phyloP scores from a whole-genome alignment of 768 basidiomycete species.

The Leccinum rimulosum region DNA sequence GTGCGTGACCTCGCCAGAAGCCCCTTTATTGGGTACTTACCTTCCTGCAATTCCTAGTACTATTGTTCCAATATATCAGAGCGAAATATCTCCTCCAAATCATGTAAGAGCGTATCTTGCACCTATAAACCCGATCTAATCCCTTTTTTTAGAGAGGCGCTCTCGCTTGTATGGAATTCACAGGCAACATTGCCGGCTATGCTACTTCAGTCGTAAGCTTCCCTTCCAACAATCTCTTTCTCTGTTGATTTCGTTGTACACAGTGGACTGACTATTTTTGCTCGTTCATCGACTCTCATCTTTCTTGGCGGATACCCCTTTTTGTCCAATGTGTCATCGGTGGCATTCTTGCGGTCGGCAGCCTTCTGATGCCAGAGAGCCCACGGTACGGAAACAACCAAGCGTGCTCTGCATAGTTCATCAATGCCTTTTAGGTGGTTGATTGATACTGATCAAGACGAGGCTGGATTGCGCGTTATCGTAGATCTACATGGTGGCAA shows the following conservation, averaged over 20 bases:
- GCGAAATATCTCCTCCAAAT: constrained; percentile 90
- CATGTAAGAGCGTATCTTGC: constrained; percentile 51
- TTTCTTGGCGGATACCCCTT: constrained; percentile 90
- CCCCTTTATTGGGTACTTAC: constrained; percentile 4
- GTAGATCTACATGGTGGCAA: constrained; percentile 88
- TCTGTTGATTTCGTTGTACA: background rate
- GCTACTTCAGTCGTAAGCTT: constrained; percentile 78
- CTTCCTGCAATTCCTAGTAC: constrained; percentile 47
- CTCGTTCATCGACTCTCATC: constrained; percentile 81
- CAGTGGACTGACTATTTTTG: constrained; percentile 95
- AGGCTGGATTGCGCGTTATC: constrained; percentile 80
- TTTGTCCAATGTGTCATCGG: constrained; percentile 89
- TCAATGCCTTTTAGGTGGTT: constrained; percentile 61
- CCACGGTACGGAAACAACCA: constrained; percentile 54
- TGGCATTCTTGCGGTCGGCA: constrained; percentile 71
- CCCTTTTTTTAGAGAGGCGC: constrained; percentile 65
- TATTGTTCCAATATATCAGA: constrained; percentile 94
- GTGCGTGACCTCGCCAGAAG: constrained; percentile 41
- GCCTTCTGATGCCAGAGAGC: constrained; percentile 84
- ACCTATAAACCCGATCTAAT: constrained; percentile 1
- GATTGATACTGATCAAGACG: constrained; percentile 82
- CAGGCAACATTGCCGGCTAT: constrained; percentile 89
- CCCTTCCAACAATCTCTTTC: background rate
- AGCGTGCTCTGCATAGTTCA: background rate
- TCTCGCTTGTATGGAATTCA: constrained; percentile 94